A percentile compares a stretch with the other conserved stretches of the same genome.
Evolutionary conservation across 345 rosid genomes (phyloP).

Genomic region (Brassica rapa): DNA sequence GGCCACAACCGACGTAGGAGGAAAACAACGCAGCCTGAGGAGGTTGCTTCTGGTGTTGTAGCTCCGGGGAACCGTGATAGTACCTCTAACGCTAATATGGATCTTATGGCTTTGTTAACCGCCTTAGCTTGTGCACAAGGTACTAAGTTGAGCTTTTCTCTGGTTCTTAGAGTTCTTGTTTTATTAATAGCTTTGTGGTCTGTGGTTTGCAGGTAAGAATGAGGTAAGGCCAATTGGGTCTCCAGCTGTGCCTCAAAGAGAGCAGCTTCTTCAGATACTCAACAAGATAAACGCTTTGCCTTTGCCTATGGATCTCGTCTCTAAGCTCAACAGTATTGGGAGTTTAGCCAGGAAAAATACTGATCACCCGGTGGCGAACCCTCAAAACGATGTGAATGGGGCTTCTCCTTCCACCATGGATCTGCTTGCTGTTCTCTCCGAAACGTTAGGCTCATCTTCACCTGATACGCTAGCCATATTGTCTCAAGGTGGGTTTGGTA

Average conservation of each 20-base stretch:
- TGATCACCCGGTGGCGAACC: slow-evolving; percentile 46
- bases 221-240: slow-evolving; percentile 47
- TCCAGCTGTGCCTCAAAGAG: slow-evolving; percentile 57
- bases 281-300: slow-evolving; percentile 80
- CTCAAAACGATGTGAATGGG: slow-evolving; percentile 49
- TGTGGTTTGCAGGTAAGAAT: slow-evolving; percentile 51
- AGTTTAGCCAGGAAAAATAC: slow-evolving; percentile 49
- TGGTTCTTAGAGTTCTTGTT: slow-evolving; percentile 1
- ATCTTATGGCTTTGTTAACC: slow-evolving; percentile 69
- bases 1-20: slow-evolving; percentile 80
- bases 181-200: slow-evolving; percentile 19
- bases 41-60: slow-evolving; percentile 55
- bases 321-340: slow-evolving; percentile 57
- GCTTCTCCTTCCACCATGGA: slow-evolving; percentile 73
- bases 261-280: slow-evolving; percentile 73
- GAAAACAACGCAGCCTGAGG: slow-evolving; percentile 78
- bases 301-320: slow-evolving; percentile 68
- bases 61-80: slow-evolving; percentile 51
- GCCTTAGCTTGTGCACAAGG: slow-evolving; percentile 74
- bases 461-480: slow-evolving; percentile 58
- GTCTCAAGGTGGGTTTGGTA: slow-evolving; percentile 64
- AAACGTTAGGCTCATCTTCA: slow-evolving; percentile 62
- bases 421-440: slow-evolving; percentile 71
- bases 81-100: slow-evolving; percentile 47
- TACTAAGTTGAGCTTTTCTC: slow-evolving; percentile 26